Conservation (phyloP, 2,329 filamentous ascomycete species). For the Cyphellophora europaea region DNA sequence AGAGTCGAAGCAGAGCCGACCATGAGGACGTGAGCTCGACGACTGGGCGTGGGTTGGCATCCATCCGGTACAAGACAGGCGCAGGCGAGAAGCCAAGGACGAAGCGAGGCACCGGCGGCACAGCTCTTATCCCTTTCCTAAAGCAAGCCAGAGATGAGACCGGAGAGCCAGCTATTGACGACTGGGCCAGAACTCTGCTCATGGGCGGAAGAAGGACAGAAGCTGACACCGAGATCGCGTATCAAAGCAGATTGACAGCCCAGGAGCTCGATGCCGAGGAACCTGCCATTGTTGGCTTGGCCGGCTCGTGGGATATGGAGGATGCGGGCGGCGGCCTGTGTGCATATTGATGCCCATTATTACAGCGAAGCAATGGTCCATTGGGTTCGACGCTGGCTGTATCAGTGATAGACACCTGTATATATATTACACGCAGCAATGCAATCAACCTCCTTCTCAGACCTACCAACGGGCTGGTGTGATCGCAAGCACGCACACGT, state of each 20-base stretch:
- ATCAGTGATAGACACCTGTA: too few relatives aligned
- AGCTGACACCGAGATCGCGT: conserved; percentile 36
- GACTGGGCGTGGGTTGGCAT: conserved; percentile 11
- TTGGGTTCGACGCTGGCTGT: too few relatives aligned
- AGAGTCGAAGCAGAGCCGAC: conserved; percentile 45
- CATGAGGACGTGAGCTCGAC: background rate
- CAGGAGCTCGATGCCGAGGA: conserved; percentile 40
- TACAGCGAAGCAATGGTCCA: too few relatives aligned
- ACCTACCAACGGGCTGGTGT: too few relatives aligned
- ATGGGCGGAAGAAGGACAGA: conserved; percentile 39
- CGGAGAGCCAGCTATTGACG: conserved; percentile 74
- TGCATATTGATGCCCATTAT: conserved; percentile 44
- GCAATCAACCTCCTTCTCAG: too few relatives aligned
- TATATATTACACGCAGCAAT: too few relatives aligned
- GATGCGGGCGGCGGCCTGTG: conserved; percentile 60
- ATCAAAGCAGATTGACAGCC: conserved; percentile 15
- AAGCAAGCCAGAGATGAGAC: conserved; percentile 97
- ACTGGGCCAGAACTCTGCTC: conserved; percentile 51
- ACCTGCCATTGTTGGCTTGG: conserved; percentile 56
- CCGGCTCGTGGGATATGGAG: conserved; percentile 81
- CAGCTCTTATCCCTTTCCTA: conserved; percentile 85
- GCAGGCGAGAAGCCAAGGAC: conserved; percentile 37
- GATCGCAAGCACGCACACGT: too few relatives aligned
- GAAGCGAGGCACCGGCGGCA: conserved; percentile 84
- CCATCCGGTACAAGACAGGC: conserved; percentile 25